A percentile compares a stretch with the other conserved stretches of the same genome.
These are phyloP conservation scores for Apiospora phragmitis DNA, from an alignment of 2,329 filamentous ascomycete genomes.

Conservation along the genomic window DNA sequence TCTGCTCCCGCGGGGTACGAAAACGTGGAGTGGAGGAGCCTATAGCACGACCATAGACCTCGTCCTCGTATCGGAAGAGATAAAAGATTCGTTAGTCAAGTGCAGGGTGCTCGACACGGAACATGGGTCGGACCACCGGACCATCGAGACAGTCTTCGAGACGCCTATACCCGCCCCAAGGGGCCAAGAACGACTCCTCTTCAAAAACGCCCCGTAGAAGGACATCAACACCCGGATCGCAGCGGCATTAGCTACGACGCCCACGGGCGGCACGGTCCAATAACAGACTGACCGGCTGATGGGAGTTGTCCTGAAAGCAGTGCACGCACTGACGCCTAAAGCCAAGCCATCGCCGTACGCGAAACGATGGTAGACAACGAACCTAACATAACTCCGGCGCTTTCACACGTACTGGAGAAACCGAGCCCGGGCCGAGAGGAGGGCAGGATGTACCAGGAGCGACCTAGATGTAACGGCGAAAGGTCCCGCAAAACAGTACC, in stretches of 20 bases:
- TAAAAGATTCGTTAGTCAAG: too few relatives aligned
- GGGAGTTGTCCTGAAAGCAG: too few relatives aligned
- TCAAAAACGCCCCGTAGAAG: slow-evolving; percentile 22
- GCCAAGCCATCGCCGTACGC: too few relatives aligned
- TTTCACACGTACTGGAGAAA: slow-evolving; percentile 31
- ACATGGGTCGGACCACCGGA: slow-evolving; percentile 1
- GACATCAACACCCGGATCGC: slow-evolving; percentile 19
- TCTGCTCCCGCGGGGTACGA: too few relatives aligned
- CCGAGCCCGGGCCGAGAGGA: slow-evolving; percentile 23
- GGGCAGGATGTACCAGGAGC: slow-evolving; percentile 12
- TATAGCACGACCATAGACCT: too few relatives aligned
- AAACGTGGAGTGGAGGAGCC: too few relatives aligned
- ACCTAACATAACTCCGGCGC: slow-evolving; percentile 28
- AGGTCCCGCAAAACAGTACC: slow-evolving; percentile 24
- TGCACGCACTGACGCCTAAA: too few relatives aligned
- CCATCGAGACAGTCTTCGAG: slow-evolving; percentile 20
- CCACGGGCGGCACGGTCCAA: neutral
- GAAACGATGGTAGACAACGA: slow-evolving; percentile 31
- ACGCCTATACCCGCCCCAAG: slow-evolving; percentile 14
- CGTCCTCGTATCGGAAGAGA: too few relatives aligned
- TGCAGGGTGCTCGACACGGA: neutral
- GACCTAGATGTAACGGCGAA: slow-evolving; percentile 23
- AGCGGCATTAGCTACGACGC: neutral
- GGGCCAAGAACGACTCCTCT: neutral
- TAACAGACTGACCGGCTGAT: too few relatives aligned